Percentiles rank a stretch among this genome's conserved stretches.
Conservation (phyloP, 441 rosid species). For the Gossypium davidsonii region DNA sequence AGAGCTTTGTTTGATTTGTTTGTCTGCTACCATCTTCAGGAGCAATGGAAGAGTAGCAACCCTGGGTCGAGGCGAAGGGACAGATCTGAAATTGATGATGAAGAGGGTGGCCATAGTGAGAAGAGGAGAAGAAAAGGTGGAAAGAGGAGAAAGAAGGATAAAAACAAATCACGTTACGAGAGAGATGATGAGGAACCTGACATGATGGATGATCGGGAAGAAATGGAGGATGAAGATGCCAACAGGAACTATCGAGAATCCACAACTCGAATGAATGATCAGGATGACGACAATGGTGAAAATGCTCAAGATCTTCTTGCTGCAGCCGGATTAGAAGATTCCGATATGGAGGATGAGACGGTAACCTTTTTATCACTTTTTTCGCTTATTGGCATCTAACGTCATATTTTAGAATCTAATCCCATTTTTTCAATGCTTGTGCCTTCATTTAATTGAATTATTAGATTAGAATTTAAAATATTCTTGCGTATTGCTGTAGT, state of each 20-base stretch:
- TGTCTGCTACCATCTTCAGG: slow-evolving; percentile 40
- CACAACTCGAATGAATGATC: slow-evolving; percentile 37
- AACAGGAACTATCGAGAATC: slow-evolving; percentile 47
- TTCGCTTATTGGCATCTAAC: not conserved
- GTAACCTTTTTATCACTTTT: slow-evolving; percentile 13
- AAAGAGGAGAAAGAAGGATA: slow-evolving; percentile 92
- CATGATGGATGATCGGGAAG: slow-evolving; percentile 63
- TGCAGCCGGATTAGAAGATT: slow-evolving; percentile 96
- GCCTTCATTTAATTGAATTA: not conserved
- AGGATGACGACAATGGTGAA: slow-evolving; percentile 53
- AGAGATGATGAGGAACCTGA: slow-evolving; percentile 67
- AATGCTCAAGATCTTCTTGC: slow-evolving; percentile 77
- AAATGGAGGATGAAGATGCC: slow-evolving; percentile 65
- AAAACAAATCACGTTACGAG: slow-evolving; percentile 63
- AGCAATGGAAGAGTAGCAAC: slow-evolving; percentile 91
- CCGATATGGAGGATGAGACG: slow-evolving; percentile 74
- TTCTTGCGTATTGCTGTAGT: not conserved
- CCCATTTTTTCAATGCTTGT: not conserved
- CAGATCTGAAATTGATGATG: slow-evolving; percentile 73
- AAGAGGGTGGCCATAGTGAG: slow-evolving; percentile 80
- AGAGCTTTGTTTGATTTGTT: slow-evolving; percentile 10
- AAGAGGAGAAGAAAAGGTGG: slow-evolving; percentile 87
- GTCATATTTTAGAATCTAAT: not conserved
- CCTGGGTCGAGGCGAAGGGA: slow-evolving; percentile 79
- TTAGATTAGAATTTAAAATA: not conserved